These are phyloP conservation scores for Nitzschia sp. DNA, from an alignment of 108 stramenopile genomes.

Conservation along the genomic window DNA sequence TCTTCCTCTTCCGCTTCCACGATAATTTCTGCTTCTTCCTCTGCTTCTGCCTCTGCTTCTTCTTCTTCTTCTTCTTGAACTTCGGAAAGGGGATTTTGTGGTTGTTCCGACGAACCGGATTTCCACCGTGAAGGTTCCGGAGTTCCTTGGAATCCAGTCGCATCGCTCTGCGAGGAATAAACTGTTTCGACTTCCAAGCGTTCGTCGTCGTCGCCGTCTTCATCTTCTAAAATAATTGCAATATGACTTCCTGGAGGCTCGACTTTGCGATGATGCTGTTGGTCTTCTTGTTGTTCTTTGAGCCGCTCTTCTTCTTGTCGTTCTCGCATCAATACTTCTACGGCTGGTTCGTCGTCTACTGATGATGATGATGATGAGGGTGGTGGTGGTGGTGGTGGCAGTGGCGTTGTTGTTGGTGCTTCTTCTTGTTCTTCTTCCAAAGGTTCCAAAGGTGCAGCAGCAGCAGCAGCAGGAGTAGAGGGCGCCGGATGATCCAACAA, in stretches of 20 bases:
- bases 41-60: background rate
- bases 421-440: background rate
- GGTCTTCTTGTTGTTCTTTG: background rate
- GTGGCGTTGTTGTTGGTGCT: background rate
- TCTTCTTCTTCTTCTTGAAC: background rate
- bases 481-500: background rate
- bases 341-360: background rate
- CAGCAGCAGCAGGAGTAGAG: background rate
- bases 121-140: conserved; percentile 2
- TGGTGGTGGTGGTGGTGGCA: background rate
- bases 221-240: no score
- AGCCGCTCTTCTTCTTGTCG: background rate
- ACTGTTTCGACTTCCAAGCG: conserved; percentile 3
- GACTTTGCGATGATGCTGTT: no score
- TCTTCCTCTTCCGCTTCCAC: background rate
- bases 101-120: background rate
- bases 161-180: background rate
- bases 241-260: no score
- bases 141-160: background rate
- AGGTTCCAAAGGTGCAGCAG: background rate
- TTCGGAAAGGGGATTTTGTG: background rate
- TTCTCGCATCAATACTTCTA: background rate
- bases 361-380: background rate
- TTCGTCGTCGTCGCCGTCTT: no score
- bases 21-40: background rate